Percentiles rank a stretch among this genome's conserved stretches.
phyloP scores from a whole-genome alignment of 495 filamentous ascomycete species.

The Penicillium subrubescens region DNA sequence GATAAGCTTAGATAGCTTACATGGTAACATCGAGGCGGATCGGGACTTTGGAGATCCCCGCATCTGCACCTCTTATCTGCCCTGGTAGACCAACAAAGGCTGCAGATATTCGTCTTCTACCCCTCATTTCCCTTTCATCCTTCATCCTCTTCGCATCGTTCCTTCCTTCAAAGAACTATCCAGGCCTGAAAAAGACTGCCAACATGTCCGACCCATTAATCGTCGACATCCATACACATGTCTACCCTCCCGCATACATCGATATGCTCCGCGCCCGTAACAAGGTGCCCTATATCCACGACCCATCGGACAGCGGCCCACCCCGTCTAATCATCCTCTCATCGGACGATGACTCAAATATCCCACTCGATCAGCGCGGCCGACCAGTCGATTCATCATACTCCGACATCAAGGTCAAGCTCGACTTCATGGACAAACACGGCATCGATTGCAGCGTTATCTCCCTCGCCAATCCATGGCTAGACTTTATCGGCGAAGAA shows the following conservation, averaged over 20 bases:
- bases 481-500: conserved; percentile 73
- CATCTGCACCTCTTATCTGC: neutral
- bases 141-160: neutral
- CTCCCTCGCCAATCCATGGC: conserved; percentile 93
- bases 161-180: neutral
- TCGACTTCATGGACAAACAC: conserved; percentile 86
- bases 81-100: neutral
- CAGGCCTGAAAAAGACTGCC: neutral
- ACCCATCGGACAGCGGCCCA: conserved; percentile 55
- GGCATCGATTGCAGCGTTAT: conserved; percentile 80
- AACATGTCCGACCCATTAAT: conserved; percentile 45
- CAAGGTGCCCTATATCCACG: conserved; percentile 77
- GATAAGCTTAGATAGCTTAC: neutral
- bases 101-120: neutral
- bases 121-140: neutral
- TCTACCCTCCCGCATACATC: conserved; percentile 87
- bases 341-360: conserved; percentile 59
- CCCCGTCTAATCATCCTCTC: conserved; percentile 80
- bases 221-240: conserved; percentile 93
- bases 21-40: neutral
- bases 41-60: neutral
- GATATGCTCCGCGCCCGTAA: conserved; percentile 73
- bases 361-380: conserved; percentile 56
- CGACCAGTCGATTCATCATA: conserved; percentile 78
- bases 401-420: conserved; percentile 69